Percentiles rank a stretch among this genome's conserved stretches.
Conservation (phyloP, 2,329 filamentous ascomycete species). For the Fusarium penzigii region DNA sequence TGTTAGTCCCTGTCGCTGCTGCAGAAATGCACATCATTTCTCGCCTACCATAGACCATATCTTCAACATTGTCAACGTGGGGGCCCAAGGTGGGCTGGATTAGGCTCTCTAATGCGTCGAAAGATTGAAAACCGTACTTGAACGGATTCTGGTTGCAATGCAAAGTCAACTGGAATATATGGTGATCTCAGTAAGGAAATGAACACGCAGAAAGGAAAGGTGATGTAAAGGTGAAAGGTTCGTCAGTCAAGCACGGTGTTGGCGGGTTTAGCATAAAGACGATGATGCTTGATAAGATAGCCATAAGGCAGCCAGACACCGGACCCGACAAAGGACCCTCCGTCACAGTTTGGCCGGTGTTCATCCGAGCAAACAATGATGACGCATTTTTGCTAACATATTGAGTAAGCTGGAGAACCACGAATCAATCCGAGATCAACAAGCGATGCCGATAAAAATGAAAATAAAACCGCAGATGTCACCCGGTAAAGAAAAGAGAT, state of each 20-base stretch:
- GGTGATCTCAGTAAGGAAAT: neutral
- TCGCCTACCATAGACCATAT: conserved; percentile 93
- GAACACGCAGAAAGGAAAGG: neutral
- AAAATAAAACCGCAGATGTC: too few relatives aligned
- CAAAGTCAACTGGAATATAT: neutral
- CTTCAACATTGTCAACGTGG: conserved; percentile 78
- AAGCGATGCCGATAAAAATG: too few relatives aligned
- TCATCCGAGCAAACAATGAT: neutral
- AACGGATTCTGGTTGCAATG: neutral
- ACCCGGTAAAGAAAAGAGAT: too few relatives aligned
- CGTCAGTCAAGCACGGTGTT: conserved; percentile 12
- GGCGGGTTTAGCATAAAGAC: conserved; percentile 26
- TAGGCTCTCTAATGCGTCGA: conserved; percentile 7
- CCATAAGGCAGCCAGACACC: conserved; percentile 27
- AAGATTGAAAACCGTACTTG: neutral
- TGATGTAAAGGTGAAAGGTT: conserved; percentile 9
- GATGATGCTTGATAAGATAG: conserved; percentile 35
- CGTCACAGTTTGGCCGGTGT: conserved; percentile 23
- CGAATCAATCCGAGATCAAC: too few relatives aligned
- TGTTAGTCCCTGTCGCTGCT: conserved; percentile 16
- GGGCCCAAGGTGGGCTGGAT: conserved; percentile 26
- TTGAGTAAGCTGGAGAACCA: conserved; percentile 8
- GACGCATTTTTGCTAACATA: neutral
- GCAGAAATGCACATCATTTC: neutral
- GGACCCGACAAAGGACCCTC: conserved; percentile 7